Evolutionary conservation across 2,329 filamentous ascomycete species (phyloP), one percentile per base, ranked within the genome.

Genomic region (Fusarium incarnatum): DNA sequence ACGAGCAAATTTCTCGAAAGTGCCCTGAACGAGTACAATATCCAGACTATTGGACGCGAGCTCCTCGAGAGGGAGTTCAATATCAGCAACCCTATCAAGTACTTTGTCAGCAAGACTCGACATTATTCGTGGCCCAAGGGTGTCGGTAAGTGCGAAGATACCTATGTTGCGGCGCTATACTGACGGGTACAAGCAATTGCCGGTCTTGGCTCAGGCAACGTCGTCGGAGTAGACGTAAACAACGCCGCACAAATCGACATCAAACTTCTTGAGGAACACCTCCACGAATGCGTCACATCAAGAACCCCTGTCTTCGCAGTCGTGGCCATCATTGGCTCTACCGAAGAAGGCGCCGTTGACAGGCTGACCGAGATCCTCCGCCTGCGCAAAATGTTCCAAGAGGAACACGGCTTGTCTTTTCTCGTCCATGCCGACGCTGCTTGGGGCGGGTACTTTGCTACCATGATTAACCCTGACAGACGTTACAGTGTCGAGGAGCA

Each of bases 91-190:
- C 78, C 79, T 0, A 68, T 67, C 3, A 74, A 79, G 54, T 82
- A 80, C 46, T 77, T 83, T 57, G 61, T 84, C 7, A 72, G 77
- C n/a, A 80, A 75, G 12, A 84, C 83, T 2, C 74, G 79, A 1
- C 83, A 85, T 65, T 85, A 85, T 65, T 84, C 82, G 0, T 85
- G 83, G 83, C 83, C 83, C 0, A 85, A 85, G 57, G 79, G 79
- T 49, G 80, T 74, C n/a, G 83, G 83, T 84, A 59, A 66, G 79
- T 73, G 0, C 5, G 8, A 4, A 10, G 16, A 3, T 6, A 2
- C 12, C 28, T 30, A 30, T 13, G 2, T 1, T 7, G 28, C 13
- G 28, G 28, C 11, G 13, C 28, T 13, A 30, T 30, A 30, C 28
- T 30, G 28, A 30, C 3, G 28, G 13, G 13, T 30, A 2, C 13